These are phyloP conservation scores for Trichocladium antarcticum DNA, from an alignment of 495 filamentous ascomycete genomes.

Conservation along the genomic window DNA sequence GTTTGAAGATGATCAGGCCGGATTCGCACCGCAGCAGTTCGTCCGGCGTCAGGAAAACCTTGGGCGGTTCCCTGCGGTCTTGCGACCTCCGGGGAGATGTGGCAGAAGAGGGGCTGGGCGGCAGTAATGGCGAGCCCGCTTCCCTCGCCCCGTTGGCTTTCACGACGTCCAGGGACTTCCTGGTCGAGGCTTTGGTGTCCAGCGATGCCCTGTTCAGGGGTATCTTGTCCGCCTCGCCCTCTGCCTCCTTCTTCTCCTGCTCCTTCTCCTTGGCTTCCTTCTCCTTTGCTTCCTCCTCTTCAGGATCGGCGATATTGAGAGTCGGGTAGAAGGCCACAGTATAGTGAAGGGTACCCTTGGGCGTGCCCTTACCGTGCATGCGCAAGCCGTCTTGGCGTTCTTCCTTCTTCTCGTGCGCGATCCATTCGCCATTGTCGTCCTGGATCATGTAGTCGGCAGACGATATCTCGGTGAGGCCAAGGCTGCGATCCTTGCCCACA, in stretches of 20 bases:
- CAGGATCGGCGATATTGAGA: conserved; percentile 78
- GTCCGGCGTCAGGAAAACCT: conserved; percentile 64
- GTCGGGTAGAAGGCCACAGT: conserved; percentile 85
- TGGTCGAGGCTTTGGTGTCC: conserved; percentile 29
- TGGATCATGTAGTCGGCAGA: conserved; percentile 69
- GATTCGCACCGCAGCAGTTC: conserved; percentile 79
- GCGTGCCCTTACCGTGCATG: conserved; percentile 50
- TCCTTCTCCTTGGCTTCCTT: conserved; percentile 27
- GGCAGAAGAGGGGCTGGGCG: conserved; percentile 25
- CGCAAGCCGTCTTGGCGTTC: conserved; percentile 50
- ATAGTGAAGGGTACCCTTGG: conserved; percentile 75
- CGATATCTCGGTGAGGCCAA: conserved; percentile 66
- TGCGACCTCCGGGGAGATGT: conserved; percentile 43
- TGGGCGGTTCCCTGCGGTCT: conserved; percentile 52
- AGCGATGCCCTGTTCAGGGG: conserved; percentile 16
- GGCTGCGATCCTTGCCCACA: conserved; percentile 71
- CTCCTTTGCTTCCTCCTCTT: conserved; percentile 60
- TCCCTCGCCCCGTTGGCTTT: conserved; percentile 12
- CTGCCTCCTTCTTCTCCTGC: conserved; percentile 1
- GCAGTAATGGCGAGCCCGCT: conserved; percentile 24
- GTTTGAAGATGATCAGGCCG: conserved; percentile 85
- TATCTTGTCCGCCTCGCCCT: conserved; percentile 14
- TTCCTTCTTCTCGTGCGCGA: conserved; percentile 65
- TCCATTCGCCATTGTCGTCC: conserved; percentile 68
- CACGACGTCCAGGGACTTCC: conserved; percentile 23